phyloP scores from a whole-genome alignment of 2,329 filamentous ascomycete genomes.

The Neophaeococcomyces mojaviensis region DNA sequence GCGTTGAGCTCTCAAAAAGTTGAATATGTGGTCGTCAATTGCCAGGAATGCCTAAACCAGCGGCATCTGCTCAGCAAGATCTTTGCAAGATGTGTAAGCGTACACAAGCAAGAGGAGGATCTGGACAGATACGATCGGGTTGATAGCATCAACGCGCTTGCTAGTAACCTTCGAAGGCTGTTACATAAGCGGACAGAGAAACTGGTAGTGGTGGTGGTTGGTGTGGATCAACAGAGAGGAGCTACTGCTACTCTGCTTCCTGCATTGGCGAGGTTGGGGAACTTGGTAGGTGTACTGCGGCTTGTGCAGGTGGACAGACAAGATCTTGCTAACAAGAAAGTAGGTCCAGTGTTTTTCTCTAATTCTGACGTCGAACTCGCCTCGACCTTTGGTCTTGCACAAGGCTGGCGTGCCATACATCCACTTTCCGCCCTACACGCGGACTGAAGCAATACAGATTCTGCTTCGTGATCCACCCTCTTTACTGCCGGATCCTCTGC shows the following conservation, averaged over 20 bases:
- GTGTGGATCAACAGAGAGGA: slow-evolving; percentile 76
- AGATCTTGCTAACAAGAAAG: slow-evolving; percentile 6
- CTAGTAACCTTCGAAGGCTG: slow-evolving; percentile 56
- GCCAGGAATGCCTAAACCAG: slow-evolving; percentile 39
- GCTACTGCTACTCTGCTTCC: slow-evolving; percentile 69
- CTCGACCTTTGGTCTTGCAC: slow-evolving; percentile 62
- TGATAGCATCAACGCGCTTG: slow-evolving; percentile 71
- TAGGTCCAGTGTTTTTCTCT: slow-evolving; percentile 73
- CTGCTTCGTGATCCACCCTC: slow-evolving; percentile 51
- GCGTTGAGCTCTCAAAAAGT: slow-evolving; percentile 56
- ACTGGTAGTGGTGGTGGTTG: slow-evolving; percentile 81
- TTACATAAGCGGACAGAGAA: slow-evolving; percentile 38
- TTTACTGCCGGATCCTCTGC: slow-evolving; percentile 15
- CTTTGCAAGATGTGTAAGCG: slow-evolving; percentile 32
- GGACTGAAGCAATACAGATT: slow-evolving; percentile 70
- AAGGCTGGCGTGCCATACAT: slow-evolving; percentile 65
- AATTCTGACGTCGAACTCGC: slow-evolving; percentile 67
- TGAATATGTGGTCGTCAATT: slow-evolving; percentile 34
- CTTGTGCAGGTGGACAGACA: slow-evolving; percentile 4
- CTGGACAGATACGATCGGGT: slow-evolving; percentile 55
- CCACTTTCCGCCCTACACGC: slow-evolving; percentile 76
- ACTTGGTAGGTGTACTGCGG: slow-evolving; percentile 54
- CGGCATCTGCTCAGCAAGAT: slow-evolving; percentile 41
- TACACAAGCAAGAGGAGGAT: slow-evolving; percentile 30
- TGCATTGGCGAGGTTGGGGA: slow-evolving; percentile 71